Conservation (phyloP, 768 basidiomycete species). For the Rossbeevera mucosa region DNA sequence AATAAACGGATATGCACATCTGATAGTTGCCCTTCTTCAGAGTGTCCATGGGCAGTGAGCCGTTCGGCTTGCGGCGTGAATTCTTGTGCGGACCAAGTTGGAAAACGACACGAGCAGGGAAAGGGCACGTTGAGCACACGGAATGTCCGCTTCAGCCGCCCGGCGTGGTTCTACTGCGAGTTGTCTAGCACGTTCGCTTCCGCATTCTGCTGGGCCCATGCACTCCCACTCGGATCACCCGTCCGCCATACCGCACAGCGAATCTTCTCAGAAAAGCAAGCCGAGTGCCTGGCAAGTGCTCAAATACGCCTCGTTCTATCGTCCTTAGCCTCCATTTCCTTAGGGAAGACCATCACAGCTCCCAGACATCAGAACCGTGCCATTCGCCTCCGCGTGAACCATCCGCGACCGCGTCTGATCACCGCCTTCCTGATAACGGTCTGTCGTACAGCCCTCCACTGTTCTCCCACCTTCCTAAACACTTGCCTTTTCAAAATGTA, state of each 20-base stretch:
- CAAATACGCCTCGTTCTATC: slow-evolving; percentile 19
- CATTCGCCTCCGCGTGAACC: slow-evolving; percentile 22
- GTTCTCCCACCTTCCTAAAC: slow-evolving; percentile 26
- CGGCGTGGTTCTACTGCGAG: neutral
- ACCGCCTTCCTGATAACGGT: slow-evolving; percentile 32
- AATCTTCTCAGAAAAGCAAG: slow-evolving; percentile 22
- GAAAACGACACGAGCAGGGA: slow-evolving; percentile 4
- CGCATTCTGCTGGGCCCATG: slow-evolving; percentile 19
- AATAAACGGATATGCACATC: slow-evolving; percentile 10
- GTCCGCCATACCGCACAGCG: slow-evolving; percentile 24
- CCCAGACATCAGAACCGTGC: slow-evolving; percentile 18
- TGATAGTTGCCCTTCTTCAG: slow-evolving; percentile 10
- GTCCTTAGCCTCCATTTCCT: slow-evolving; percentile 16
- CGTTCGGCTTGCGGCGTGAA: slow-evolving; percentile 16
- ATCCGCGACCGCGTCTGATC: slow-evolving; percentile 27
- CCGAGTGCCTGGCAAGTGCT: slow-evolving; percentile 26
- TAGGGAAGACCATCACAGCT: slow-evolving; percentile 28
- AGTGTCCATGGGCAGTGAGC: neutral
- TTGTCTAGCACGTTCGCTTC: slow-evolving; percentile 19
- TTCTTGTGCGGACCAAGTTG: neutral
- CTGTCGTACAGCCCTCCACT: slow-evolving; percentile 20
- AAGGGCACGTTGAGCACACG: slow-evolving; percentile 13
- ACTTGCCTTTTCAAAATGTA: slow-evolving; percentile 27
- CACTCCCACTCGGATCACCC: slow-evolving; percentile 31
- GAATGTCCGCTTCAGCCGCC: slow-evolving; percentile 11